Evolutionary conservation across 768 basidiomycete genomes (phyloP).

Genomic region (Psilocybe subaeruginosa): DNA sequence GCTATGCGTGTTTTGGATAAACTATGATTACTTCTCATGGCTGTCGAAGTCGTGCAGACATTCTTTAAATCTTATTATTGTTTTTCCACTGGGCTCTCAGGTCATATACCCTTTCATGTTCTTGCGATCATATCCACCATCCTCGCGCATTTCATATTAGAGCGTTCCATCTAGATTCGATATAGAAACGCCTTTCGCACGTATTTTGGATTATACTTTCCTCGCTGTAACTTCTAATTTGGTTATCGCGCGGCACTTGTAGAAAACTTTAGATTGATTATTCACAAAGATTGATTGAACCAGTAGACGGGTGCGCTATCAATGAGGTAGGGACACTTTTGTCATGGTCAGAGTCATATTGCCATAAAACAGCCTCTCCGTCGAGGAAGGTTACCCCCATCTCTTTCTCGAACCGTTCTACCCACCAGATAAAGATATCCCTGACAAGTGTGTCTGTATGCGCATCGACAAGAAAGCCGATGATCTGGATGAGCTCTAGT

Average conservation of each 20-base stretch:
- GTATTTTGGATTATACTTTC: neutral
- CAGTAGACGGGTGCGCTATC: neutral
- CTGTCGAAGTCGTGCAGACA: neutral
- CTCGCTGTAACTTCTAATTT: neutral
- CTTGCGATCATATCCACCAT: neutral
- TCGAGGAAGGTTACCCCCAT: conserved; percentile 55
- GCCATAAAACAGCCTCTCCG: conserved; percentile 57
- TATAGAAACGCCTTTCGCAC: neutral
- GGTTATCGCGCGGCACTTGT: neutral
- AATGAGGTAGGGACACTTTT: neutral
- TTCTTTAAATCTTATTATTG: neutral
- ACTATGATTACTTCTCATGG: conserved; percentile 17
- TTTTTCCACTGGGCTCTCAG: neutral
- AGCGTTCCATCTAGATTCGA: neutral
- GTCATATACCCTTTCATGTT: neutral
- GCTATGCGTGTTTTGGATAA: conserved; percentile 73
- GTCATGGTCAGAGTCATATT: conserved; percentile 37
- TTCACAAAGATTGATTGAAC: neutral
- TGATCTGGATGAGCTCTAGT: conserved; percentile 49
- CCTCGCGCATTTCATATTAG: neutral
- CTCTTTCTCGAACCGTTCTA: conserved; percentile 47
- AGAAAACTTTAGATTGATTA: neutral
- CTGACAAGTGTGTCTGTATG: conserved; percentile 43
- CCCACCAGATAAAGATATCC: conserved; percentile 60
- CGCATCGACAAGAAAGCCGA: conserved; percentile 50